Evolutionary conservation across 106 monocot species (phyloP), one percentile per base, ranked within the genome.

Genomic region (Dioscorea alata): DNA sequence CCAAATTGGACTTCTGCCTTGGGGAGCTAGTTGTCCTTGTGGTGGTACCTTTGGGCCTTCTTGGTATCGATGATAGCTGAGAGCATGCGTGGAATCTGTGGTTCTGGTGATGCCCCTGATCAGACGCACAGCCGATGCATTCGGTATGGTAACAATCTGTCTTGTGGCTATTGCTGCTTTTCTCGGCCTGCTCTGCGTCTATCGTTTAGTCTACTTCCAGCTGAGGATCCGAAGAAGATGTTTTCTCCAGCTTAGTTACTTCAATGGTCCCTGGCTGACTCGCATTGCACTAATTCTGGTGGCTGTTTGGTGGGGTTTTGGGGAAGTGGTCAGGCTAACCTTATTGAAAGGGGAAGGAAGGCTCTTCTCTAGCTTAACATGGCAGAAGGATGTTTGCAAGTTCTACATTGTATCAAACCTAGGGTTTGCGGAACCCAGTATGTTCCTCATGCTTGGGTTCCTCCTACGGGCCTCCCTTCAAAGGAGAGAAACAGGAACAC

Each of bases 361-460:
- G 60, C 48, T 81, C 25, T 84, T 88, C 28, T 63, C 75, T n/a
- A 33, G 57, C 61, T 10, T 65, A 17, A 23, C 49, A 81, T 83
- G 80, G 86, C 82, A 86, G 31, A 73, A 59, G 67, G 61, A 50
- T 64, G 53, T 72, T 7, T 93, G 92, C 88, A 81, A 88, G 62
- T 74, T 83, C 50, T 93, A 88, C 69, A 74, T 93, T 22, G 31
- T 88, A 32, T 85, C 85, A 22, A 85, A 85, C 70, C 68, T 93
- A 4, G 92, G 92, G 20, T 88, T 93, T 79, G 79, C 92, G 17
- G 92, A 93, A 64, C 88, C 92, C 2, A 50, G 70, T 48, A 62
- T 88, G 59, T 78, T 86, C 23, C 76, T 93, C 2, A 75, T 86
- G 33, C 78, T 86, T 2, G 75, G 71, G 2, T 81, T 81, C 59